phyloP scores from a whole-genome alignment of 352 stramenopile species.

The Peronosclerospora sorghi region DNA sequence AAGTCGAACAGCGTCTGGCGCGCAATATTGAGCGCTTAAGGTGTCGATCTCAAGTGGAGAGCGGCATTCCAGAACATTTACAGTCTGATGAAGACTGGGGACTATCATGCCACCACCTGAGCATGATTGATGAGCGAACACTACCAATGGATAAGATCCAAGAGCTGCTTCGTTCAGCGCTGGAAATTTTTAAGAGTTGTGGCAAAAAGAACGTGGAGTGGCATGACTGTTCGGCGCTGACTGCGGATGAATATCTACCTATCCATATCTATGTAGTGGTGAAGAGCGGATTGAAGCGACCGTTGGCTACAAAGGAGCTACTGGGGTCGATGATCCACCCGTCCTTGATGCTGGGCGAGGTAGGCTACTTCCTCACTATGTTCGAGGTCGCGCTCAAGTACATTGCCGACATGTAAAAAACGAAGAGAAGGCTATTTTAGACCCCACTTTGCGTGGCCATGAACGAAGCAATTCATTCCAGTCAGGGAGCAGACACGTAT shows the following conservation, averaged over 20 bases:
- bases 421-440: background rate
- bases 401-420: constrained; percentile 66
- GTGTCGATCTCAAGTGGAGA: constrained; percentile 50
- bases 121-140: constrained; percentile 72
- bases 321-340: constrained; percentile 78
- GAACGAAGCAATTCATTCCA: constrained; percentile 10
- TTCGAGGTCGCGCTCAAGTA: constrained; percentile 83
- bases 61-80: constrained; percentile 65
- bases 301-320: constrained; percentile 61
- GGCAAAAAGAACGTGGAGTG: constrained; percentile 71
- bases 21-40: constrained; percentile 58
- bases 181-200: constrained; percentile 75
- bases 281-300: constrained; percentile 62
- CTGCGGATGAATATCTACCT: constrained; percentile 73
- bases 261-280: constrained; percentile 84
- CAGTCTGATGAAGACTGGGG: constrained; percentile 72
- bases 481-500: constrained; percentile 29
- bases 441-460: background rate
- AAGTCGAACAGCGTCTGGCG: constrained; percentile 39
- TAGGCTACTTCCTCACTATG: constrained; percentile 83
- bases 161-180: constrained; percentile 56
- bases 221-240: constrained; percentile 60
- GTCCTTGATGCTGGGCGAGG: constrained; percentile 70
- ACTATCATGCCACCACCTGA: constrained; percentile 68
- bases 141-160: constrained; percentile 73